A percentile compares a stretch with the other conserved stretches of the same genome.
These are phyloP conservation scores for Beta corolliflora DNA, from an alignment of 179 eudicot genomes.

Conservation along the genomic window DNA sequence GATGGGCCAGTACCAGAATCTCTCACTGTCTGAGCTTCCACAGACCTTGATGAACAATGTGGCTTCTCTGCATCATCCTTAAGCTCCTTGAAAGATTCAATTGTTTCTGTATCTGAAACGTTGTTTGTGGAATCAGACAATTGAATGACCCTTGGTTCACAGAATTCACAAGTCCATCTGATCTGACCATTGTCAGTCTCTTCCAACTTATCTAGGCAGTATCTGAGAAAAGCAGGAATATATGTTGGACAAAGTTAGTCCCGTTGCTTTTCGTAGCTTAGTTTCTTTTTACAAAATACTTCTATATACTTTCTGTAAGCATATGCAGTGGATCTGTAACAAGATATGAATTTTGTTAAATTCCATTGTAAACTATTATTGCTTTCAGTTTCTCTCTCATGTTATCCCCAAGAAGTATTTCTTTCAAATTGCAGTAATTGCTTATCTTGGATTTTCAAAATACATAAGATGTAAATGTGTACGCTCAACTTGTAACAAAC, in stretches of 20 bases:
- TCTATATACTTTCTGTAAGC: neutral
- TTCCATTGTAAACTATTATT: neutral
- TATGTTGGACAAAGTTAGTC: slow-evolving; percentile 16
- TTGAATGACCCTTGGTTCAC: slow-evolving; percentile 26
- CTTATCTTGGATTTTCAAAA: neutral
- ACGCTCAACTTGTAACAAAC: neutral
- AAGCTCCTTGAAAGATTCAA: slow-evolving; percentile 7
- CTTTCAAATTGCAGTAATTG: neutral
- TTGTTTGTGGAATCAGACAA: slow-evolving; percentile 25
- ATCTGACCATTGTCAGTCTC: slow-evolving; percentile 13
- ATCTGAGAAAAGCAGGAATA: slow-evolving; percentile 12
- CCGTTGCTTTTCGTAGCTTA: neutral
- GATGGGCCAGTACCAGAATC: neutral
- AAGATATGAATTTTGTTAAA: neutral
- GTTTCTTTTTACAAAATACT: neutral
- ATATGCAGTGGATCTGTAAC: neutral
- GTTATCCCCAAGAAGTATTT: neutral
- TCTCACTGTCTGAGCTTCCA: slow-evolving; percentile 5
- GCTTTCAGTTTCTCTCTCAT: neutral
- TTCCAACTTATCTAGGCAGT: slow-evolving; percentile 26
- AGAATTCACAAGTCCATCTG: slow-evolving; percentile 26
- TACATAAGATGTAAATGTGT: neutral
- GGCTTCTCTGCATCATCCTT: slow-evolving; percentile 4
- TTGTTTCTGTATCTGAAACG: slow-evolving; percentile 10
- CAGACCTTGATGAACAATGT: neutral